Conservation (phyloP, 2,329 filamentous ascomycete genomes). For the Alternaria conjuncta region DNA sequence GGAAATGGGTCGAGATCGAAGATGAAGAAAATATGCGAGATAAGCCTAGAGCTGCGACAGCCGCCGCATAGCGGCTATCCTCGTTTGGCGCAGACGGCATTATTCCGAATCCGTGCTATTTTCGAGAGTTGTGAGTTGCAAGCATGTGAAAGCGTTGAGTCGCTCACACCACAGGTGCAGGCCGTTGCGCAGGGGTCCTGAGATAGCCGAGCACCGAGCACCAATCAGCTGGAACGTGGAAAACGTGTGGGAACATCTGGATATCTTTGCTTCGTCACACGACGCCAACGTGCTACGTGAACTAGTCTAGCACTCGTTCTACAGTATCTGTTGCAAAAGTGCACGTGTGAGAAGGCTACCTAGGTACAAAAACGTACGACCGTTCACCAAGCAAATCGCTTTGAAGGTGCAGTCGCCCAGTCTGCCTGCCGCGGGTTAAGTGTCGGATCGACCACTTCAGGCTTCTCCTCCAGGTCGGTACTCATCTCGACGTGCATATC, state of each 20-base stretch:
- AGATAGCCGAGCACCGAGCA: slow-evolving; percentile 16
- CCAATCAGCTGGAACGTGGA: slow-evolving; percentile 13
- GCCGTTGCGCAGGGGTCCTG: slow-evolving; percentile 21
- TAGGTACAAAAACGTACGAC: background rate
- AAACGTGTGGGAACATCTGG: slow-evolving; percentile 1
- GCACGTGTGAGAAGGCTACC: too few relatives aligned
- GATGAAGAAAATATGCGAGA: background rate
- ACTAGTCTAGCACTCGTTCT: background rate
- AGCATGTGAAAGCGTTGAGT: slow-evolving; percentile 36
- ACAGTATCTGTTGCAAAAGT: background rate
- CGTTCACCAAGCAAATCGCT: background rate
- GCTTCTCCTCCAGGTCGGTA: background rate
- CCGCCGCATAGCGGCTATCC: slow-evolving; percentile 19
- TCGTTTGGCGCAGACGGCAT: slow-evolving; percentile 18
- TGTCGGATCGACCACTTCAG: background rate
- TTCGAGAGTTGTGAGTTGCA: background rate
- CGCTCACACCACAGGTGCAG: background rate
- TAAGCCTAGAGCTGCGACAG: background rate
- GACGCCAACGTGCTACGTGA: background rate
- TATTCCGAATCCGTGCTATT: slow-evolving; percentile 17
- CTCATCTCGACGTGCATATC: background rate
- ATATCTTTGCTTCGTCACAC: background rate
- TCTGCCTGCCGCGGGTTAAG: background rate
- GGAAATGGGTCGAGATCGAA: background rate
- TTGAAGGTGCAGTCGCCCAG: background rate